Evolutionary conservation across 1,284 basidiomycete genomes (phyloP), one percentile per base, ranked within the genome.

Genomic region (Pascua guehoae): DNA sequence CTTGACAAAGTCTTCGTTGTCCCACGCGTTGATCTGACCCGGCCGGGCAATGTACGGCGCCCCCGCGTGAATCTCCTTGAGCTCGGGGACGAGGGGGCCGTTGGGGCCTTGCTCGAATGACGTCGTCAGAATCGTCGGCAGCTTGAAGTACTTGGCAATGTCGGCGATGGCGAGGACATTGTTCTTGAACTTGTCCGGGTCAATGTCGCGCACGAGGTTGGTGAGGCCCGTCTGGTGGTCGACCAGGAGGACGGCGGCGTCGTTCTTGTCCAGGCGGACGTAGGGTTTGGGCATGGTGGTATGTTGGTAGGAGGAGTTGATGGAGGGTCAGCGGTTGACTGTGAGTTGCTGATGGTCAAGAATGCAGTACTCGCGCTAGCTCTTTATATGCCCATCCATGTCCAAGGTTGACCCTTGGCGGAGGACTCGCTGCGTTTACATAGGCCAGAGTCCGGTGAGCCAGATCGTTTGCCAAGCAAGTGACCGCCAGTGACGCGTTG

Each of bases 1-100:
- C 2, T 17, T n/a, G 41, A 52, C 49, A 47, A 58, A 58, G n/a
- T 58, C 57, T n/a, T 46, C 46, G 39, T 54, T 51, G 53, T 58
- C 57, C 57, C 57, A 58, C 8, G 53, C 57, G 41, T 58, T 58
- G 46, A 58, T 54, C 57, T 58, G 44, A 12, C 57, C 57, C 2
- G 57, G 57, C 8, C 57, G 57, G 3, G 18, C 14, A 41, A 58
- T 55, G 53, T 24, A 17, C 1, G 53, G 47, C 4, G 53, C 49
- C 24, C 49, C 37, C 2, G 53, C 41, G 39, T 49, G 42, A 32
- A 36, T 40, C 41, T 37, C 41, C 8, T 16, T 37, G 50, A 58
- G 43, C 49, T 58, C 45, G 41, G 53, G 57, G 9, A 58, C 40
- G 12, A 58, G 12, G n/a, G 57, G 57, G 8, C 57, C 57, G 57